phyloP scores from a whole-genome alignment of 2,329 filamentous ascomycete species.

The Alternaria arborescens region DNA sequence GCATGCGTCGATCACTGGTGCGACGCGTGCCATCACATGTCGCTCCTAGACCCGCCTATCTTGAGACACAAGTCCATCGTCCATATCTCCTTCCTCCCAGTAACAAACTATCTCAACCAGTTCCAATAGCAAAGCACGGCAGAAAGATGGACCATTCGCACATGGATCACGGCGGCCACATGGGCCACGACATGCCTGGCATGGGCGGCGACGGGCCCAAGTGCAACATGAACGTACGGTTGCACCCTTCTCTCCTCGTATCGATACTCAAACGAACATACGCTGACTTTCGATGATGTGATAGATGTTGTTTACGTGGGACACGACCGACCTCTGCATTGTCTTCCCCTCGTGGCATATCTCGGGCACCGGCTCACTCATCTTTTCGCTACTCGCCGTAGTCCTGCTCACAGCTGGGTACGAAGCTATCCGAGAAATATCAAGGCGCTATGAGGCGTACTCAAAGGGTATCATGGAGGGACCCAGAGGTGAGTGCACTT shows the following conservation, averaged over 20 bases:
- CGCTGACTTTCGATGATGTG: neutral
- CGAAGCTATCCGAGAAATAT: constrained; percentile 82
- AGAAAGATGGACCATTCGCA: constrained; percentile 49
- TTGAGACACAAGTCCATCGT: constrained; percentile 12
- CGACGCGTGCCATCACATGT: constrained; percentile 23
- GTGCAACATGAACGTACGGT: constrained; percentile 89
- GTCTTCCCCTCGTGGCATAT: constrained; percentile 93
- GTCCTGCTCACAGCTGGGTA: constrained; percentile 89
- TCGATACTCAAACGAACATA: neutral
- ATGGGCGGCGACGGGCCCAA: constrained; percentile 59
- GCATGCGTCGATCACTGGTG: constrained; percentile 30
- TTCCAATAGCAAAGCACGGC: constrained; percentile 14
- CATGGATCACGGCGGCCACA: constrained; percentile 54
- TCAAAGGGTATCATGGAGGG: constrained; percentile 36
- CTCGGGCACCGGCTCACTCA: constrained; percentile 73
- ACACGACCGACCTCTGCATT: constrained; percentile 92
- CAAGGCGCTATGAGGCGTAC: constrained; percentile 75
- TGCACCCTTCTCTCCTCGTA: constrained; percentile 1
- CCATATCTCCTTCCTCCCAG: neutral
- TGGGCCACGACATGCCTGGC: constrained; percentile 66
- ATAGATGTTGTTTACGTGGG: constrained; percentile 98
- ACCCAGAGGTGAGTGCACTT: constrained; percentile 43
- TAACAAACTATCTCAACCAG: neutral
- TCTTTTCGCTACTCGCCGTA: constrained; percentile 84
- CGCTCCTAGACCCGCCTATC: constrained; percentile 1